Evolutionary conservation across 148 eudicot species (phyloP), one percentile per base, ranked within the genome.

Genomic region (Rhododendron williamsianum): DNA sequence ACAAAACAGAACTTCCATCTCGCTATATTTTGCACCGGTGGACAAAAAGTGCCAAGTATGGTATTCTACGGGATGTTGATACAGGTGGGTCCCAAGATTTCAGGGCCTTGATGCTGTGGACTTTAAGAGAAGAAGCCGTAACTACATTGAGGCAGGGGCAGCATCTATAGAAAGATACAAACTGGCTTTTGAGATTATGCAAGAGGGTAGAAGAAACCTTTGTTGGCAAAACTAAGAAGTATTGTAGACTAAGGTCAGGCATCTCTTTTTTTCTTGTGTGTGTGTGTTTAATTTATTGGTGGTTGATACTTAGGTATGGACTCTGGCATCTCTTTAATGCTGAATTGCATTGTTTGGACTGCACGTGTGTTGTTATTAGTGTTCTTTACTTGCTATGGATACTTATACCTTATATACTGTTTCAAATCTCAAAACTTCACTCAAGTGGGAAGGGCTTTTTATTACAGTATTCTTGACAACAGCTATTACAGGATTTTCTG

Each of bases 131-230:
- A 86, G 94, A 92, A 84, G 90, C 94, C 71, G 85, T 10, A 90
- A 82, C 81, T 92, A 83, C 80, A 89, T 92, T 25, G 92, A 90
- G 85, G 92, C 91, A 15, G 94, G 94, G 83, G 82, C 90, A 58
- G 85, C 90, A 10, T 87, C 92, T 77, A 81, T 92, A 65, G 92
- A 92, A 71, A 92, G 90, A 80, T 87, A 88, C 84, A 92, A 92
- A 83, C 90, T 90, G 41, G 94, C 94, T 8, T 90, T 92, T 83
- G 94, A 92, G 87, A 89, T 92, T 76, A 63, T 92, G 92, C 92
- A 90, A 87, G 94, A 92, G 82, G 94, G 94, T 80, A 87, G 92
- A 74, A 90, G 92, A 80, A 92, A 86, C 83, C 80, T 92, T 21
- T 89, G 88, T 77, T 92, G 94, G 94, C 94, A 88, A 81, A 92